Evolutionary conservation across 2,329 filamentous ascomycete genomes (phyloP), one percentile per base, ranked within the genome.

Genomic region (Beauveria bassiana): DNA sequence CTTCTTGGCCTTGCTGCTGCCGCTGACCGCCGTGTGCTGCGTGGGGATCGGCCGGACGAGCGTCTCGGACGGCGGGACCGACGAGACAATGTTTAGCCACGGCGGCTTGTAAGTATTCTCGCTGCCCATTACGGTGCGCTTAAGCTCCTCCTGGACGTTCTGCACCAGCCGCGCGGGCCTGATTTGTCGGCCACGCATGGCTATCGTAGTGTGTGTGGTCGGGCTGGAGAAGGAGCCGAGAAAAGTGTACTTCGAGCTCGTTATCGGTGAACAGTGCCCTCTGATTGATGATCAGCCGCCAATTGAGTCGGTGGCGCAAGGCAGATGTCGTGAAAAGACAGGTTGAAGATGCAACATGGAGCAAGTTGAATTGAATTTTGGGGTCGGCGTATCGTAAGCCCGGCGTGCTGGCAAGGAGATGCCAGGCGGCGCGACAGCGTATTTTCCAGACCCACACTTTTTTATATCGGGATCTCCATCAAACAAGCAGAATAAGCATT

Each of bases 21-120:
- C 71, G 63, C 75, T 71, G 4, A 67, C 66, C 28, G 68, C 59
- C 53, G 71, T 72, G 68, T 83, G 82, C 61, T 79, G 76, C 18
- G 76, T 71, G 2, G 83, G 77, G 60, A 81, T 72, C 6, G 79
- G 78, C 61, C 86, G 80, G 28, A 81, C 81, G 63, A 85, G 71
- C 46, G 81, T 79, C 71, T 87, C 84, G 66, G 82, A 72, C 4
- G 86, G 86, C 42, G 85, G 84, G 43, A 84, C 79, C 14, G 73
- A 70, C 66, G 78, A 74, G 66, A 86, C 71, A 34, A 80, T 78
- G 10, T 77, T 70, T 63, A 79, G 79, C 83, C 83, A 86, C 59
- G 78, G 72, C 58, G 76, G 74, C 52, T 69, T 70, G 68, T 72
- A 69, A 58, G 69, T 69, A 20, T 38, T 68, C 63, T 73, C 66